A percentile compares a stretch with the other conserved stretches of the same genome.
Conservation (phyloP, 2,329 filamentous ascomycete species). For the Epichloe sp. region DNA sequence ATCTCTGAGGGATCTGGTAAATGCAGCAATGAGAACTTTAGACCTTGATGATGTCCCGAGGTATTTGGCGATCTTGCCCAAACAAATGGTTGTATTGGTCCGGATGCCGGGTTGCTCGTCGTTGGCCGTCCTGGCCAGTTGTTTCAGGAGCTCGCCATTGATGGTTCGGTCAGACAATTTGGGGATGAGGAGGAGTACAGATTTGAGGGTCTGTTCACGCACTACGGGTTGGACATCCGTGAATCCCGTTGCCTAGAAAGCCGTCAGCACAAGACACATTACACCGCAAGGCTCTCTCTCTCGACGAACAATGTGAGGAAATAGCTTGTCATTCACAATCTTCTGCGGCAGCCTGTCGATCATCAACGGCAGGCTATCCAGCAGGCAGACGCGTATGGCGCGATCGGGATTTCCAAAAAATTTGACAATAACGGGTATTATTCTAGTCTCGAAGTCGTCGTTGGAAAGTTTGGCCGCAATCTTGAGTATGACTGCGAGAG, state of each 20-base stretch:
- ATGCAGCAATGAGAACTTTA: slow-evolving; percentile 89
- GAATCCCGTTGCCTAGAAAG: slow-evolving; percentile 69
- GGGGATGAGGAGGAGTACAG: slow-evolving; percentile 70
- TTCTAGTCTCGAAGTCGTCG: slow-evolving; percentile 76
- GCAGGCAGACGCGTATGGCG: slow-evolving; percentile 76
- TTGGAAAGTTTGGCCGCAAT: slow-evolving; percentile 76
- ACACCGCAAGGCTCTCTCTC: neutral
- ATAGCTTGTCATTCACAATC: slow-evolving; percentile 90
- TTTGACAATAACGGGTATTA: slow-evolving; percentile 78
- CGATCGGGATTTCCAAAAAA: slow-evolving; percentile 91
- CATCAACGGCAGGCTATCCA: slow-evolving; percentile 82
- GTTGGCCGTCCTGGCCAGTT: slow-evolving; percentile 90
- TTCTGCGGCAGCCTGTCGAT: slow-evolving; percentile 83
- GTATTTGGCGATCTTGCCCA: slow-evolving; percentile 91
- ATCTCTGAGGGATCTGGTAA: slow-evolving; percentile 76
- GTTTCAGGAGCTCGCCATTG: slow-evolving; percentile 82
- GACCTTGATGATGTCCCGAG: slow-evolving; percentile 64
- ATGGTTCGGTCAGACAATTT: slow-evolving; percentile 89
- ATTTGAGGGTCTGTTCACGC: slow-evolving; percentile 90
- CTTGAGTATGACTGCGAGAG: slow-evolving; percentile 77
- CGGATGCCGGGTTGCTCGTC: slow-evolving; percentile 95
- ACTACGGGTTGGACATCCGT: slow-evolving; percentile 84
- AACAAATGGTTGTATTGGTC: slow-evolving; percentile 94
- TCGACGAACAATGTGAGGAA: slow-evolving; percentile 71
- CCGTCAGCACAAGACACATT: slow-evolving; percentile 8